phyloP scores from a whole-genome alignment of 2,329 filamentous ascomycete species.

The Dichotomopilus funicola region DNA sequence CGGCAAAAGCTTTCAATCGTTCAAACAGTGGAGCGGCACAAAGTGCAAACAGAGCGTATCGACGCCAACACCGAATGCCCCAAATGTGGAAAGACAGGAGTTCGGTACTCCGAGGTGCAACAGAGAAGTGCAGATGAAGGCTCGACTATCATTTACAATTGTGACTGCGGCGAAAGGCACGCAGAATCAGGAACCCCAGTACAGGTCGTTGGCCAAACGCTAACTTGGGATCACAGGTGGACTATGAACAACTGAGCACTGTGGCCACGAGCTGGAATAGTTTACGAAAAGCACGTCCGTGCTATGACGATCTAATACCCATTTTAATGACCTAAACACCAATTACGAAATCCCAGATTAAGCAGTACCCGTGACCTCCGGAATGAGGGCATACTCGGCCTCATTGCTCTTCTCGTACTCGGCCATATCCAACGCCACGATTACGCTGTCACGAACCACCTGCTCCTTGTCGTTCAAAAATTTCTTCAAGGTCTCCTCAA shows the following conservation, averaged over 20 bases:
- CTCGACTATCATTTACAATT: constrained; percentile 83
- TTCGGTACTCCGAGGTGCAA: constrained; percentile 80
- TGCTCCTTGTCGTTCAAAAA: constrained; percentile 88
- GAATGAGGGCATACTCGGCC: constrained; percentile 86
- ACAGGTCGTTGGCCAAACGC: not conserved
- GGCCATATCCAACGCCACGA: constrained; percentile 96
- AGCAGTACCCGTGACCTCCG: constrained; percentile 45
- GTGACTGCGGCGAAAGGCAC: constrained; percentile 80
- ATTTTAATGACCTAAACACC: constrained; percentile 17
- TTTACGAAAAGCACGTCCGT: constrained; percentile 4
- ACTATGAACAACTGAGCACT: constrained; percentile 24
- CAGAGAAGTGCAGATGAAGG: constrained; percentile 92
- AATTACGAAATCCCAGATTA: constrained; percentile 24
- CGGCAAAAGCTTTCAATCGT: constrained; percentile 82
- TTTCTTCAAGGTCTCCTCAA: constrained; percentile 74
- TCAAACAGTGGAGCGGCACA: constrained; percentile 71
- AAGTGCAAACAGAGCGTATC: constrained; percentile 64
- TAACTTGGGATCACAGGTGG: constrained; percentile 20
- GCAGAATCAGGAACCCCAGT: constrained; percentile 23
- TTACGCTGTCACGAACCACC: constrained; percentile 88
- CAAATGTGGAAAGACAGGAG: constrained; percentile 73
- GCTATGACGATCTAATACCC: constrained; percentile 6
- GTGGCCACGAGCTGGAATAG: not conserved
- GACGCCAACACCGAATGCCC: constrained; percentile 63
- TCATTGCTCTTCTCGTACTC: constrained; percentile 89